Percentiles rank a stretch among this genome's conserved stretches.
Evolutionary conservation across 352 stramenopile species (phyloP).

Genomic region (Phytophthora lateralis): DNA sequence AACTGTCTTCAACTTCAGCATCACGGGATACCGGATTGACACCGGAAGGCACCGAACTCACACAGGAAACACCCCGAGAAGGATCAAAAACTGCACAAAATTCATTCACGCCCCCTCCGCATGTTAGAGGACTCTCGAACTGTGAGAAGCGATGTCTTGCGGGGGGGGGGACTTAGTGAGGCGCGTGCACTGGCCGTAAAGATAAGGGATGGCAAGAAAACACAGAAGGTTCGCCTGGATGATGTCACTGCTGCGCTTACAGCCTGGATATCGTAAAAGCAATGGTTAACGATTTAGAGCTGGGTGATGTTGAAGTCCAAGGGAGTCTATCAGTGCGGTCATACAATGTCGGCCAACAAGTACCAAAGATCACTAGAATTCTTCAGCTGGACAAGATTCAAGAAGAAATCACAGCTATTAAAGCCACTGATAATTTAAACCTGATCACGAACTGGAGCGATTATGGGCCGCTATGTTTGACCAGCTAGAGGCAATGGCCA

Average conservation of each 20-base stretch:
- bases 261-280: conserved; percentile 2
- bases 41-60: background rate
- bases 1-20: background rate
- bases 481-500: conserved; percentile 7
- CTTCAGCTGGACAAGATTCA: background rate
- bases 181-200: background rate
- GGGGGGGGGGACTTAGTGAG: background rate
- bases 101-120: background rate
- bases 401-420: background rate
- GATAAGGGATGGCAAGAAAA: conserved; percentile 1
- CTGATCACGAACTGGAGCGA: background rate
- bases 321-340: background rate
- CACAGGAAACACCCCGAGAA: background rate
- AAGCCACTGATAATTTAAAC: background rate
- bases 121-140: background rate
- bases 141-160: background rate
- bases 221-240: background rate
- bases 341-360: conserved; percentile 7
- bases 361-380: background rate
- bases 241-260: conserved; percentile 1
- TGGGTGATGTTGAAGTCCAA: background rate
- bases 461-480: background rate
- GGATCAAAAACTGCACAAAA: background rate
- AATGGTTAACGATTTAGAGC: background rate
- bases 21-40: background rate